phyloP scores from a whole-genome alignment of 2,329 filamentous ascomycete species.

The Scedosporium aurantiacum region DNA sequence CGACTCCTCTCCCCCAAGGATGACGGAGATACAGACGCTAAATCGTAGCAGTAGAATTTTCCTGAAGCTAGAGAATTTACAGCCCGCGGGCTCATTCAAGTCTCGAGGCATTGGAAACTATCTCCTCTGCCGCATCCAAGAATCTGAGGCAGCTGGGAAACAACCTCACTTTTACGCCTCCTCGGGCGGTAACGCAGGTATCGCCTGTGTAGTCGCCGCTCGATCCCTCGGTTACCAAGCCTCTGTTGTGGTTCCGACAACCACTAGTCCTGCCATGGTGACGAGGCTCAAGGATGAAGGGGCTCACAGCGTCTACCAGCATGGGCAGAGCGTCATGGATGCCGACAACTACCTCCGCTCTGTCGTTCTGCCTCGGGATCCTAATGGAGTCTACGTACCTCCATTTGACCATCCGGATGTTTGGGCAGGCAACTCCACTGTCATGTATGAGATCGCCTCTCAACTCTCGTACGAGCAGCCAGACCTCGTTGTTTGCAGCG shows the following conservation, averaged over 20 bases:
- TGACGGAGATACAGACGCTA: conserved; percentile 2
- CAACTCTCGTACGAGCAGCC: conserved; percentile 33
- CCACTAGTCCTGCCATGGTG: conserved; percentile 59
- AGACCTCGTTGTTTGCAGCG: conserved; percentile 64
- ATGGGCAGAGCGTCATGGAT: conserved; percentile 56
- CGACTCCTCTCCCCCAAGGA: conserved; percentile 10
- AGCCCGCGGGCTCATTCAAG: conserved; percentile 81
- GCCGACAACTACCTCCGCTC: conserved; percentile 53
- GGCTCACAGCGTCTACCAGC: conserved; percentile 48
- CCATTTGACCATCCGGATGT: conserved; percentile 60
- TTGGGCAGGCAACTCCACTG: conserved; percentile 53
- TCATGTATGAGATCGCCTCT: conserved; percentile 40
- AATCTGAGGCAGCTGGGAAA: conserved; percentile 14
- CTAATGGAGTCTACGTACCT: conserved; percentile 50
- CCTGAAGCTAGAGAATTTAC: conserved; percentile 76
- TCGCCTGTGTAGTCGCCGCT: conserved; percentile 69
- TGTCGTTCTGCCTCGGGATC: conserved; percentile 40
- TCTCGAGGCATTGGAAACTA: conserved; percentile 66
- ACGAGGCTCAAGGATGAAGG: conserved; percentile 57
- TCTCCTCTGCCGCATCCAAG: conserved; percentile 35
- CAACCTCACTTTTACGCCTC: conserved; percentile 62
- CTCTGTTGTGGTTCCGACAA: conserved; percentile 63
- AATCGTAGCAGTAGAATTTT: conserved; percentile 53
- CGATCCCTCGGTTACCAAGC: conserved; percentile 52
- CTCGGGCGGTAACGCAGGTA: conserved; percentile 73